Evolutionary conservation across 2,329 filamentous ascomycete genomes (phyloP).

Genomic region (Zasmidium cellare): DNA sequence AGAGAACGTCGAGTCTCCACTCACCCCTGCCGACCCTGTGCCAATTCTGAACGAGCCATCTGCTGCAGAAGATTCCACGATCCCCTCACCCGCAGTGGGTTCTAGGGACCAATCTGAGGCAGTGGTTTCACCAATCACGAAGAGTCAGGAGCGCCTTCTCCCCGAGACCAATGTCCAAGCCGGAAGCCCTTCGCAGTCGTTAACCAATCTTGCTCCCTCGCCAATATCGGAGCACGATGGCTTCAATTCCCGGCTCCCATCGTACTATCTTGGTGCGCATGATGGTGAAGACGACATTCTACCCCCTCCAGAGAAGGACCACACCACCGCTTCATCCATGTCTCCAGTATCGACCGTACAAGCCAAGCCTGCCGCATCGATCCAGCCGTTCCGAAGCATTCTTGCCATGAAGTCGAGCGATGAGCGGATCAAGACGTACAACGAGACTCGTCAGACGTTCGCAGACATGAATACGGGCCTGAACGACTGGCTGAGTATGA

Average conservation of each 20-base stretch:
- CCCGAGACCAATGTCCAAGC: constrained; percentile 17
- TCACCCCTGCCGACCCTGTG: background rate
- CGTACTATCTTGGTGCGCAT: constrained; percentile 15
- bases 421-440: constrained; percentile 73
- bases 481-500: constrained; percentile 57
- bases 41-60: background rate
- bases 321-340: constrained; percentile 12
- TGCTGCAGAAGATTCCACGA: background rate
- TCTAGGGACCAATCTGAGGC: background rate
- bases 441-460: constrained; percentile 70
- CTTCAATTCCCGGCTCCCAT: constrained; percentile 14
- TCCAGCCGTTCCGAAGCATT: constrained; percentile 73
- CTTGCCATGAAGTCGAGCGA: constrained; percentile 63
- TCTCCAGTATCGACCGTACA: constrained; percentile 6
- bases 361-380: constrained; percentile 33
- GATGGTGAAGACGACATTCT: constrained; percentile 11
- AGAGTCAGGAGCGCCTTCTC: constrained; percentile 22
- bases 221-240: constrained; percentile 20
- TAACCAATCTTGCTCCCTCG: constrained; percentile 23
- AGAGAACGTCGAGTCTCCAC: constrained; percentile 24
- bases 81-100: background rate
- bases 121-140: constrained; percentile 21
- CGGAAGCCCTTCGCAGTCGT: constrained; percentile 13
- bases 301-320: constrained; percentile 11
- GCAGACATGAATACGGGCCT: constrained; percentile 74